Evolutionary conservation across 2,329 filamentous ascomycete species (phyloP), one percentile per base, ranked within the genome.

Genomic region (Aureobasidium sp.): DNA sequence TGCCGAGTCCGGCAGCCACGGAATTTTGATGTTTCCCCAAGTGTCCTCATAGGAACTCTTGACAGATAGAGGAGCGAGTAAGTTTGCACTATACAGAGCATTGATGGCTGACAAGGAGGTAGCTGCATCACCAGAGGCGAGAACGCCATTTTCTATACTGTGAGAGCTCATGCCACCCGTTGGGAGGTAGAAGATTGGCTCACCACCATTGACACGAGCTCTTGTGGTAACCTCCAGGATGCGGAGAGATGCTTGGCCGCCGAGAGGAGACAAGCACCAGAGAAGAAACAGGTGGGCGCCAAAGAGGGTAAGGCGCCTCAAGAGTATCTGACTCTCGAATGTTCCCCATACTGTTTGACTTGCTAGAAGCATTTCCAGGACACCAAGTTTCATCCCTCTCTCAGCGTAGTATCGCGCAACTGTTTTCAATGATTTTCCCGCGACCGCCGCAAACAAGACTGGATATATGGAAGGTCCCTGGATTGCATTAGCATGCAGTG

Each of bases 261-360:
- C 73, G 0, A 76, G 42, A 0, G 73, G 74, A 1, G 74, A 76
- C 1, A 76, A 23, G 2, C 71, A 63, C 73, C 74, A 75, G 0
- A 76, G 63, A 20, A 74, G 70, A 0, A 74, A 56, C 0, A 76
- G 59, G 29, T 72, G 70, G 0, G 55, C 67, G 0, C 73, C 73
- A 13, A 74, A 69, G 0, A 73, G 0, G 1, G 71, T 73, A 0
- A 75, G 32, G 0, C 67, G 55, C 17, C 66, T 68, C 67, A 75
- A 70, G 0, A 70, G 39, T 0, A 75, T 10, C 47, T 74, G 72
- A 26, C 70, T 73, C 44, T 74, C 72, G 9, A 74, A 20, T 0
- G 72, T 72, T 0, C 72, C 72, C 71, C 72, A 75, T 0, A 76
- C 71, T 0, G 73, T 73, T 26, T 74, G 73, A 20, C 73, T 74